Conservation (phyloP, 192 early-diverging fungal species). For the Coemansia biformis region DNA sequence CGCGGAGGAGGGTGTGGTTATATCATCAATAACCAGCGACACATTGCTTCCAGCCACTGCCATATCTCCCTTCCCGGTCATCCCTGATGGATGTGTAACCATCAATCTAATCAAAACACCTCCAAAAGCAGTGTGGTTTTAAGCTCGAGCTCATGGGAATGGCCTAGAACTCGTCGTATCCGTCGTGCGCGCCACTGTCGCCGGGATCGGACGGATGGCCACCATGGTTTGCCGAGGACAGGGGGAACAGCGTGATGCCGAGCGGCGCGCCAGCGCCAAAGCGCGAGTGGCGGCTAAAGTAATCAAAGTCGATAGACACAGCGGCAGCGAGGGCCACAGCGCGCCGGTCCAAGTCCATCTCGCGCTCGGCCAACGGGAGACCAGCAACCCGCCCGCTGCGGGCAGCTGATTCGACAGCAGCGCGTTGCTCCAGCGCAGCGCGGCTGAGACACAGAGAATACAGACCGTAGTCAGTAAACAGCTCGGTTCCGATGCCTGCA, state of each 20-base stretch:
- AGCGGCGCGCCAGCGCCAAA: constrained; percentile 28
- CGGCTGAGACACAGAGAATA: constrained; percentile 73
- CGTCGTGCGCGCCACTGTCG: too few species aligned
- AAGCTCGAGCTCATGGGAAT: too few species aligned
- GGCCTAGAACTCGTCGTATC: too few species aligned
- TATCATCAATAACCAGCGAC: too few species aligned
- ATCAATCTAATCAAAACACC: too few species aligned
- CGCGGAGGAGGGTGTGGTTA: too few species aligned
- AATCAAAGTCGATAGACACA: constrained; percentile 84
- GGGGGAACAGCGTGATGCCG: constrained; percentile 1
- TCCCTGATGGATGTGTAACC: too few species aligned
- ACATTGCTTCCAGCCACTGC: too few species aligned
- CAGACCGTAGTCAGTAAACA: constrained; percentile 83
- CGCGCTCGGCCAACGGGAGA: constrained; percentile 31
- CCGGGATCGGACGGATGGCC: too few species aligned
- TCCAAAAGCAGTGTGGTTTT: too few species aligned
- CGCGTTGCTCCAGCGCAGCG: constrained; percentile 15
- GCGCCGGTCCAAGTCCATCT: constrained; percentile 68
- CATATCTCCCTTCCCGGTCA: too few species aligned
- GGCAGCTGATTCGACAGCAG: background rate
- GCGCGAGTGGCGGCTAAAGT: constrained; percentile 70
- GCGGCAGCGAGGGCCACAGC: constrained; percentile 77
- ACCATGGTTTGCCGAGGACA: constrained; percentile 1
- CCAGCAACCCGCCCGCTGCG: too few species aligned
- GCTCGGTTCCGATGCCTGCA: constrained; percentile 67